A percentile compares a stretch with the other conserved stretches of the same genome.
Conservation (phyloP, 2,329 filamentous ascomycete species). For the Escovopsis sp. region DNA sequence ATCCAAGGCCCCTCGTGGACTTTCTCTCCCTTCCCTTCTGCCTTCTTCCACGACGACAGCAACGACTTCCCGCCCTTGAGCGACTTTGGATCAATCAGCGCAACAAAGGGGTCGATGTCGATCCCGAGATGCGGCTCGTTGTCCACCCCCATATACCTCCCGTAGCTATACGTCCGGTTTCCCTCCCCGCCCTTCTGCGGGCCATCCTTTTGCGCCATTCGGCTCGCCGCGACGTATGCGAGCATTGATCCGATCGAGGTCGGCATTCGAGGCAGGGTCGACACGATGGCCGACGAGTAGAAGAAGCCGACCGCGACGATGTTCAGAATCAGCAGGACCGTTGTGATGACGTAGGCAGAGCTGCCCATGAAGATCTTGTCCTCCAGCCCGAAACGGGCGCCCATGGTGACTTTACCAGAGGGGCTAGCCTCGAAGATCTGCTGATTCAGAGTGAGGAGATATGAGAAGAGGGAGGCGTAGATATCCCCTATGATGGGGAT, state of each 20-base stretch:
- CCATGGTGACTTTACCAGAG: neutral
- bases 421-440: constrained; percentile 18
- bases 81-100: constrained; percentile 8
- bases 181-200: neutral
- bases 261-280: constrained; percentile 34
- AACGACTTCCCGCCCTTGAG: neutral
- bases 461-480: constrained; percentile 12
- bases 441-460: constrained; percentile 25
- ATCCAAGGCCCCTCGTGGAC: no score
- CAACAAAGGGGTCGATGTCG: constrained; percentile 30
- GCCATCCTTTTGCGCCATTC: constrained; percentile 13
- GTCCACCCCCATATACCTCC: constrained; percentile 31
- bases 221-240: constrained; percentile 31
- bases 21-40: no score
- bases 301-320: constrained; percentile 24
- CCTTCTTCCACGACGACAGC: no score
- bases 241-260: constrained; percentile 32
- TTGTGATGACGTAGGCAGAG: constrained; percentile 28
- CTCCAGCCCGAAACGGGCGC: constrained; percentile 11
- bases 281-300: constrained; percentile 25
- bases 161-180: constrained; percentile 27
- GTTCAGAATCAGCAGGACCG: constrained; percentile 28
- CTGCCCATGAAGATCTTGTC: constrained; percentile 32
- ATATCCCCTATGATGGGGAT: constrained; percentile 8
- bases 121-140: constrained; percentile 33